These are phyloP conservation scores for Leccinum arenicola DNA, from an alignment of 768 basidiomycete genomes.

Conservation along the genomic window DNA sequence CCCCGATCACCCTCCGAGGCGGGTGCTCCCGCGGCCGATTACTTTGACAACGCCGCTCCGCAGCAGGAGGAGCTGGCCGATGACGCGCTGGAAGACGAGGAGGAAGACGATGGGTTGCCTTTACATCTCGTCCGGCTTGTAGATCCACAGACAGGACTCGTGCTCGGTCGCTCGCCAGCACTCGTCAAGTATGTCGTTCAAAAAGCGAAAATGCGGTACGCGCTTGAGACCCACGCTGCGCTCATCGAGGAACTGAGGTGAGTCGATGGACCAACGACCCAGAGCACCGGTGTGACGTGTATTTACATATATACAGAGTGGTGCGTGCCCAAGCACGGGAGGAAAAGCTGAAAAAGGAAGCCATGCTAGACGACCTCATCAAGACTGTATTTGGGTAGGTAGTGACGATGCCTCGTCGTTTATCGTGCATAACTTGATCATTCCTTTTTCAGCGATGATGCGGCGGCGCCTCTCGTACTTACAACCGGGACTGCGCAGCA, in stretches of 20 bases:
- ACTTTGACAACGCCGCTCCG: slow-evolving; percentile 28
- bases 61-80: slow-evolving; percentile 18
- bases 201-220: slow-evolving; percentile 73
- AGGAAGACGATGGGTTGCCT: slow-evolving; percentile 50
- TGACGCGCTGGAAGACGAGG: slow-evolving; percentile 27
- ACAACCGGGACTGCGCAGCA: slow-evolving; percentile 8
- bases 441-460: slow-evolving; percentile 25
- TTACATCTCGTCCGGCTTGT: slow-evolving; percentile 47
- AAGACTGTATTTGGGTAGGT: slow-evolving; percentile 51
- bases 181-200: slow-evolving; percentile 68
- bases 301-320: slow-evolving; percentile 24
- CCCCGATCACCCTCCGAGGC: slow-evolving; percentile 42
- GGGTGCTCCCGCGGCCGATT: slow-evolving; percentile 30
- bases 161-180: slow-evolving; percentile 64
- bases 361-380: slow-evolving; percentile 53
- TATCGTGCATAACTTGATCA: neutral
- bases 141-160: slow-evolving; percentile 58
- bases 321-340: slow-evolving; percentile 49
- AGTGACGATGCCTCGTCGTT: neutral
- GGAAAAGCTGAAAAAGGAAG: slow-evolving; percentile 60
- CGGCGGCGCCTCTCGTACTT: slow-evolving; percentile 14
- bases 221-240: slow-evolving; percentile 61
- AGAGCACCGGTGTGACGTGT: neutral
- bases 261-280: neutral
- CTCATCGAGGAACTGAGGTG: slow-evolving; percentile 61